Base-by-base conservation (phyloP, 768 basidiomycete genomes). In the Lactarius psammicola region DNA sequence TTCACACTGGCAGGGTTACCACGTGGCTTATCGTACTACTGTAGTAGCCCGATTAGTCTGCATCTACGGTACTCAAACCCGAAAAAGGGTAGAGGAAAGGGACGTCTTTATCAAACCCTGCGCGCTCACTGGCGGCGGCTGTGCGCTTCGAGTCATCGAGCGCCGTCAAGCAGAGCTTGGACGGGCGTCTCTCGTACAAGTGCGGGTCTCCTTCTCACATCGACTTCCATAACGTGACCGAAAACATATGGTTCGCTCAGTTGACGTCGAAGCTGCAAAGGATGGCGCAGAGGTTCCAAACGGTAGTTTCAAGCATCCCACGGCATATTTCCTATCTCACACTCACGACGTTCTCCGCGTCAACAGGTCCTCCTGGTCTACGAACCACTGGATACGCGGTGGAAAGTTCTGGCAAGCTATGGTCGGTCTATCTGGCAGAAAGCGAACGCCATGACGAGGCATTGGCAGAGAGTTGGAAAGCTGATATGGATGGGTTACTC, bases 381-480 rank as follows among this genome's bases (percentile, higher is more conserved):
- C 53, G 53, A 31, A 20, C 28, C 18, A 20, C 53, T 31, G 30
- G 30, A 30, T 55, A 55, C 4, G 53, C 53, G 9, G 53, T 31
- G 13, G 66, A 69, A 18, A 42, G 42, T n/a, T 61, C 65, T 4
- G 53, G 49, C 9, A 62, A 62, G 42, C 28, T 66, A 40, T 66
- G 65, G 65, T 66, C 65, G 5, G 59, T 66, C 30, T 66, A 66
- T 46, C 30, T 66, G 23, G n/a, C 40, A 8, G 60, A 62, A 33
- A 56, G 53, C 40, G 34, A 60, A 40, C 61, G 53, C 30, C 51
- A 55, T 30, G 65, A 66, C 54, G 36, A 40, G 23, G 65, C 60
- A 9, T 38, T 66, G 28, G 60, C 61, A 30, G 65, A 66, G 42
- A 62, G 53, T 42, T 66, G 65, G 65, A 66, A 66, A 55, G 65